A percentile compares a stretch with the other conserved stretches of the same genome.
Conservation (phyloP, 139 green algal genomes). For the Coccomyxa sp. region DNA sequence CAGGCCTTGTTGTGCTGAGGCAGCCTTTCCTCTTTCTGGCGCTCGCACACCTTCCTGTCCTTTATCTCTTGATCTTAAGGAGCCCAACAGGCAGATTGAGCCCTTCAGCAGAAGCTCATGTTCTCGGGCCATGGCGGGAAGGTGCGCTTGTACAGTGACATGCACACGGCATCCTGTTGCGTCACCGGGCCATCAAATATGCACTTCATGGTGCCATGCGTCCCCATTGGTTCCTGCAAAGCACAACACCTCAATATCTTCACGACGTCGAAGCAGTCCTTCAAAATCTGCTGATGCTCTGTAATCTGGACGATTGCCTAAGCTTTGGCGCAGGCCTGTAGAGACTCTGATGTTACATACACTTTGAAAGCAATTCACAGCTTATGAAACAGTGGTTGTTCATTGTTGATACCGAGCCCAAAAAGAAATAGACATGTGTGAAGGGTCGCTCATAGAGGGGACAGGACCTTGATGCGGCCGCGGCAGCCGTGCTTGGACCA, state of each 20-base stretch:
- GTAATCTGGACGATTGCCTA: no score
- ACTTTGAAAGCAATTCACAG: background rate
- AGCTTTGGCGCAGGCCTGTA: no score
- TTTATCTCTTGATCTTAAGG: background rate
- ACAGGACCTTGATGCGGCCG: conserved; percentile 84
- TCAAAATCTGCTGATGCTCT: no score
- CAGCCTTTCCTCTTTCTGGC: background rate
- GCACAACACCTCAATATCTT: background rate
- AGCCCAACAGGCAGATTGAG: no score
- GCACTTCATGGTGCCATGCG: conserved; percentile 93
- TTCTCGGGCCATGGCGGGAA: conserved; percentile 86
- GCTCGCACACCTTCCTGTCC: background rate
- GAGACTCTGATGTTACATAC: no score
- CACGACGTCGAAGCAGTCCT: no score
- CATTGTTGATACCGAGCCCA: no score
- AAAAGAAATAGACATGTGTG: no score
- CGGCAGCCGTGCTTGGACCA: conserved; percentile 86
- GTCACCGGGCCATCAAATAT: conserved; percentile 87
- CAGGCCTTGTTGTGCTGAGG: background rate
- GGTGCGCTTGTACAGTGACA: conserved; percentile 93
- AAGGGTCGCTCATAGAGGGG: no score
- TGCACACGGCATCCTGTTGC: conserved; percentile 90
- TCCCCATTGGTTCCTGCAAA: conserved; percentile 82
- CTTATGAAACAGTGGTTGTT: background rate
- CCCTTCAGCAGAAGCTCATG: conserved; percentile 26